Conservation (phyloP, 352 stramenopile species). For the Phytopythium vexans region DNA sequence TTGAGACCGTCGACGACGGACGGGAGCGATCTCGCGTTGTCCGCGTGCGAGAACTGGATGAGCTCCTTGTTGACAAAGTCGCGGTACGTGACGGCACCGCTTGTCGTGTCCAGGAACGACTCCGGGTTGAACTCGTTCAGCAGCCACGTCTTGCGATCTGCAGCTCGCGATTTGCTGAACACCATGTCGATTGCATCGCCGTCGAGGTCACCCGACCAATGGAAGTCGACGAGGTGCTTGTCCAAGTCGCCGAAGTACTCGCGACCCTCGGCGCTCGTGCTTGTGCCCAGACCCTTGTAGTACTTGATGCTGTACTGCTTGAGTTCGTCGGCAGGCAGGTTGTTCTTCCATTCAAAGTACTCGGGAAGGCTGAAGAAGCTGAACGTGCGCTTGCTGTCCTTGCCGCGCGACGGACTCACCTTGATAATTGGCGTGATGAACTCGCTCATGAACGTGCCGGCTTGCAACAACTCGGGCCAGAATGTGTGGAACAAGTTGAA, state of each 20-base stretch:
- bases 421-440: constrained; percentile 99
- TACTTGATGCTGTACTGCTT: constrained; percentile 98
- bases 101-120: constrained; percentile 91
- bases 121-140: constrained; percentile 82
- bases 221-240: constrained; percentile 93
- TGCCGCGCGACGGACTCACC: constrained; percentile 80
- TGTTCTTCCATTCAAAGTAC: constrained; percentile 95
- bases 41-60: constrained; percentile 97
- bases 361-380: constrained; percentile 98
- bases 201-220: constrained; percentile 64
- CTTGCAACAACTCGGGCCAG: constrained; percentile 93
- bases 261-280: constrained; percentile 95
- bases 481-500: constrained; percentile 99
- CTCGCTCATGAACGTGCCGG: constrained; percentile 94
- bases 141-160: constrained; percentile 97
- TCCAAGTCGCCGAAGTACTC: constrained; percentile 98
- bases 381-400: constrained; percentile 49
- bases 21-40: constrained; percentile 96
- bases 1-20: constrained; percentile 97
- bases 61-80: constrained; percentile 99
- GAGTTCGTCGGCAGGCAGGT: constrained; percentile 29
- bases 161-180: constrained; percentile 96
- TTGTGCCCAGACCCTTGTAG: constrained; percentile 99
- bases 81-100: constrained; percentile 87
- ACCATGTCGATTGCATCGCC: constrained; percentile 98